Evolutionary conservation across 2,329 filamentous ascomycete genomes (phyloP).

Genomic region (Chrysoporthe cubensis): DNA sequence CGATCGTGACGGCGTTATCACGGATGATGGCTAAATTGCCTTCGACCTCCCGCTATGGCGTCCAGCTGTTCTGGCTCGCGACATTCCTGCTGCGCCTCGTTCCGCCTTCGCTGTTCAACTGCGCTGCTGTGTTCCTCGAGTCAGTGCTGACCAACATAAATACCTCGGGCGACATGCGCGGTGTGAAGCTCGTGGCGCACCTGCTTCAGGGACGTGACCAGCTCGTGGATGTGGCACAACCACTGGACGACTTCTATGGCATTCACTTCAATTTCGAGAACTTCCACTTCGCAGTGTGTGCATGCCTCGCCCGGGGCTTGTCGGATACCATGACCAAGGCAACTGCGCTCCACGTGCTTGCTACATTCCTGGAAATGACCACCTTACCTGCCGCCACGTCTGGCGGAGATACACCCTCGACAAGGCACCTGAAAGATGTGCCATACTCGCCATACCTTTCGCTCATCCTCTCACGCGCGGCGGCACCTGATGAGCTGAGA

Average conservation of each 20-base stretch:
- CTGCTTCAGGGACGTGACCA: constrained; percentile 64
- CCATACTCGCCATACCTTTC: constrained; percentile 61
- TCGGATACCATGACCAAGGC: constrained; percentile 64
- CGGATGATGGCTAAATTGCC: constrained; percentile 74
- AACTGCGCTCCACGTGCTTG: constrained; percentile 63
- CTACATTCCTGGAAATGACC: constrained; percentile 62
- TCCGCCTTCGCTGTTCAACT: constrained; percentile 66
- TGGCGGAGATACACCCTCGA: constrained; percentile 31
- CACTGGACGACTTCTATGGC: constrained; percentile 67
- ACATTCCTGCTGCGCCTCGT: constrained; percentile 69
- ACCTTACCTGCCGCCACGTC: constrained; percentile 41
- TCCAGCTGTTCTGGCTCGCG: constrained; percentile 73
- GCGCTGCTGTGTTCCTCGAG: constrained; percentile 66
- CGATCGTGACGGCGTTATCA: constrained; percentile 68
- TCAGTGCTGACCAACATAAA: constrained; percentile 67
- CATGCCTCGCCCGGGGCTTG: constrained; percentile 65
- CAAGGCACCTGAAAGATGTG: constrained; percentile 37
- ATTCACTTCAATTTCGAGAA: constrained; percentile 66
- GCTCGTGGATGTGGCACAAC: constrained; percentile 64
- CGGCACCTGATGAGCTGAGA: constrained; percentile 61
- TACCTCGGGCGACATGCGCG: constrained; percentile 61
- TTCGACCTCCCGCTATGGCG: constrained; percentile 67
- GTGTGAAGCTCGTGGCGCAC: constrained; percentile 61
- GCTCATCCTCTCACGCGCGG: constrained; percentile 61
- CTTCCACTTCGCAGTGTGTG: constrained; percentile 70